Evolutionary conservation across 805 yeast species (phyloP), one percentile per base, ranked within the genome.

Genomic region (Yarrowia sp.): DNA sequence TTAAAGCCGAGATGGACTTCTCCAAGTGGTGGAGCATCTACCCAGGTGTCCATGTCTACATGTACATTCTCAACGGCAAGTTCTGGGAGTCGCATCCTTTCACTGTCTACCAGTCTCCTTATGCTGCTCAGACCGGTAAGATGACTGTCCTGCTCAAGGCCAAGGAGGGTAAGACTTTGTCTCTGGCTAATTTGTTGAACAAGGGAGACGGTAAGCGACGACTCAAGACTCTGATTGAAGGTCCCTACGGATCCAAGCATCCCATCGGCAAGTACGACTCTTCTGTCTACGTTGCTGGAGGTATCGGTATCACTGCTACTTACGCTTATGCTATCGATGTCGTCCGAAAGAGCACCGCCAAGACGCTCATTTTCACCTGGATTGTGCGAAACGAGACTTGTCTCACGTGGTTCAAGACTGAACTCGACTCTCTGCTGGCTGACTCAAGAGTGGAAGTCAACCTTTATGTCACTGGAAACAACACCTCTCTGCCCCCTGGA

Each of bases 1-100:
- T 57, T 41, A 42, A 35, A 39, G 63, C 63, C 10, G 63, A 57
- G 33, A 9, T 57, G 48, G 33, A 42, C 33, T 57, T 42, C 50
- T 57, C 63, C 9, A 32, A 33, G 18, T 71, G 71, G 64, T 83
- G 86, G 80, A 77, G 76, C 48, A 76, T 81, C 18, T 75, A 71
- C 65, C 87, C 91, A 2, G 88, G 90, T 31, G 77, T 81, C n/a
- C 84, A 76, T 72, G 84, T 81, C 0, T 88, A 78, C 70, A 74
- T 89, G 38, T 82, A 86, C 75, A 85, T 87, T 72, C 67, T 86
- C 66, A 76, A 82, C 47, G 78, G 82, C 18, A 75, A 80, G 45
- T 85, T 86, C 74, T 86, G 87, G 86, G 90, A 88, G 73, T 84
- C 88, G 2, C 92, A 88, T 73, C 93, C 93, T 4, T 88, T 89